These are phyloP conservation scores for Penicillium crystallinum DNA, from an alignment of 495 filamentous ascomycete species.

Conservation along the genomic window DNA sequence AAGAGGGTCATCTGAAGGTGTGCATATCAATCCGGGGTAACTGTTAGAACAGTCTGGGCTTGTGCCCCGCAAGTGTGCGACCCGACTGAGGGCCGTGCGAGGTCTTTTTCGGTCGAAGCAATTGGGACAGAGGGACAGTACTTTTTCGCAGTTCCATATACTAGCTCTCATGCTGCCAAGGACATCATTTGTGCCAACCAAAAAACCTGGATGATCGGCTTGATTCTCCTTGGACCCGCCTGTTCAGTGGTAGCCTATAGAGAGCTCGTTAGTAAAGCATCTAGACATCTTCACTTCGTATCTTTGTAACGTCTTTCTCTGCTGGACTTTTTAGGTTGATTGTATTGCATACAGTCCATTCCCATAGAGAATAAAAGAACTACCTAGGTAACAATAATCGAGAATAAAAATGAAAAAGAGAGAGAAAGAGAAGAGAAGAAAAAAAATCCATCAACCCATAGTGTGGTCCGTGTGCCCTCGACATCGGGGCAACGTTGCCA, in stretches of 20 bases:
- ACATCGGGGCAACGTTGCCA: slow-evolving; percentile 28
- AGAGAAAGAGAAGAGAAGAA: background rate
- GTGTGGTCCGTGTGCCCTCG: slow-evolving; percentile 29
- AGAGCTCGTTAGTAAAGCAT: background rate
- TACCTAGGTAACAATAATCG: too few relatives aligned
- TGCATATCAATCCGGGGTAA: slow-evolving; percentile 9
- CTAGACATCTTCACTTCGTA: background rate
- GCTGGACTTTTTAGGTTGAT: too few relatives aligned
- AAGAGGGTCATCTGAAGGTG: background rate
- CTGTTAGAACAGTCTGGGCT: background rate
- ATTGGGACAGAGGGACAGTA: background rate
- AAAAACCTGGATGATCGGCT: background rate
- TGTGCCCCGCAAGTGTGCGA: slow-evolving; percentile 2
- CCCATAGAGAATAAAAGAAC: too few relatives aligned
- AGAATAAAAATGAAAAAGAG: background rate
- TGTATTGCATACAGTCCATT: too few relatives aligned
- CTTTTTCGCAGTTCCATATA: background rate
- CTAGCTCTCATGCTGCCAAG: background rate
- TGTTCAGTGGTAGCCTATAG: background rate
- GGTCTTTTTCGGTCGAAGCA: background rate
- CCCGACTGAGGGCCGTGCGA: slow-evolving; percentile 1
- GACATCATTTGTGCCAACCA: background rate
- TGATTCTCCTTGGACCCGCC: background rate
- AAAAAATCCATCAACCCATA: background rate
- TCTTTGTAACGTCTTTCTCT: background rate